Conservation (phyloP, 2,329 filamentous ascomycete species). For the Davidsoniella australis region DNA sequence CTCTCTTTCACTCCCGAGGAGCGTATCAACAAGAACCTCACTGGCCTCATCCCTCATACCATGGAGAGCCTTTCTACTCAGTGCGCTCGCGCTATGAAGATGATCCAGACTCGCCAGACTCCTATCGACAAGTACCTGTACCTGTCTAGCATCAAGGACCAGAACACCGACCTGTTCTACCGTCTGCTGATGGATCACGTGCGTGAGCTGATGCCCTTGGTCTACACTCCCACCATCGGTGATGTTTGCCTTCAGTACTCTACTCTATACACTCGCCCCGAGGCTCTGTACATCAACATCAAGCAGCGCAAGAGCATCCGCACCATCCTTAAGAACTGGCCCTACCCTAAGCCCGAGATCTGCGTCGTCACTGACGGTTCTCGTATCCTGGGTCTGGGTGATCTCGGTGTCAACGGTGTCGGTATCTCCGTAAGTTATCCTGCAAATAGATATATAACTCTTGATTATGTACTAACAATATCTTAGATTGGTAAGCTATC, state of each 20-base stretch:
- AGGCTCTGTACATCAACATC: constrained; percentile 91
- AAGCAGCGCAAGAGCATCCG: constrained; percentile 82
- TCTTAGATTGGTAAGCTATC: constrained; percentile 72
- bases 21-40: constrained; percentile 46
- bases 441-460: not conserved
- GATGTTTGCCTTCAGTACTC: constrained; percentile 96
- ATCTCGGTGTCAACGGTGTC: constrained; percentile 92
- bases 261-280: constrained; percentile 83
- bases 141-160: constrained; percentile 55
- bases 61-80: constrained; percentile 44
- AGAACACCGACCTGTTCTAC: constrained; percentile 71
- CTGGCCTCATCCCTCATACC: constrained; percentile 46
- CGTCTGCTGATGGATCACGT: constrained; percentile 62
- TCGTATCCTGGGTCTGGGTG: constrained; percentile 78
- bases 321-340: constrained; percentile 86
- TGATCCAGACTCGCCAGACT: constrained; percentile 53
- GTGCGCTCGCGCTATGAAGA: constrained; percentile 51
- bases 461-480: constrained; percentile 4
- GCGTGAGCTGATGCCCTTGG: constrained; percentile 63
- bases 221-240: constrained; percentile 82
- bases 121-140: constrained; percentile 72
- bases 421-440: constrained; percentile 62
- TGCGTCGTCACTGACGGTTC: constrained; percentile 94
- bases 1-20: constrained; percentile 48
- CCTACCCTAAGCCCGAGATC: constrained; percentile 75